Base-by-base conservation (phyloP, 768 basidiomycete genomes). In the Lenzites betulinus region DNA sequence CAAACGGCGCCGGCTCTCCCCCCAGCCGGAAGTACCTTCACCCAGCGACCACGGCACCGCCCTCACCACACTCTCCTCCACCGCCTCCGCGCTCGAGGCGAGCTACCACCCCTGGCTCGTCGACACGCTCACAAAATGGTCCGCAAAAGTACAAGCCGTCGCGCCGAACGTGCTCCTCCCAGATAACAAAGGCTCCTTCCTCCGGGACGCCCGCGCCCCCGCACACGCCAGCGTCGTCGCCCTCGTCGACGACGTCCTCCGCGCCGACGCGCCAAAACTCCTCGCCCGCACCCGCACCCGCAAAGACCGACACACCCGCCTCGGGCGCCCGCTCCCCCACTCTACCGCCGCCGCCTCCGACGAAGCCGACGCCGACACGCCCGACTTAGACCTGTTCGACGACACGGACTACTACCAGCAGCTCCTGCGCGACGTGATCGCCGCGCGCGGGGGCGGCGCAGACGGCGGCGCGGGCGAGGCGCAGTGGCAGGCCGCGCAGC, bases 371-470 rank as follows among this genome's bases (percentile, higher is more conserved):
- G 79, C 72, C 11, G 73, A 71, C 43, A 25, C 23, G 30, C 22
- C 54, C 20, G 60, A 63, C 36, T 79, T 65, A 2, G 85, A 88
- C 58, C 69, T 88, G 23, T 96, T 92, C 69, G 93, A 95, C 66
- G 94, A 96, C 70, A 87, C 87, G 1, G 95, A 95, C 70, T 96
- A 95, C 70, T 99, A 99, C 71, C 93, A 95, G 70, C 88, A 93
- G 66, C 75, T 98, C 51, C 77, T 99, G 53, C 81, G 95, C 46
- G 95, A 98, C 72, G 84, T 98, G 54, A 97, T 98, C 55, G 93
- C 95, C 64, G 74, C 89, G 13, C 74, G 78, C 30, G 79, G 79
- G 30, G 62, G 53, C 2, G 74, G 6, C 30, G 30, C 30, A 11
- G 30, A 77, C 15, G 66, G 63, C 33, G 77, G 76, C 7, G 73